These are phyloP conservation scores for Acanthamoeba lenticulata DNA, from an alignment of 208 protist species.

Conservation along the genomic window DNA sequence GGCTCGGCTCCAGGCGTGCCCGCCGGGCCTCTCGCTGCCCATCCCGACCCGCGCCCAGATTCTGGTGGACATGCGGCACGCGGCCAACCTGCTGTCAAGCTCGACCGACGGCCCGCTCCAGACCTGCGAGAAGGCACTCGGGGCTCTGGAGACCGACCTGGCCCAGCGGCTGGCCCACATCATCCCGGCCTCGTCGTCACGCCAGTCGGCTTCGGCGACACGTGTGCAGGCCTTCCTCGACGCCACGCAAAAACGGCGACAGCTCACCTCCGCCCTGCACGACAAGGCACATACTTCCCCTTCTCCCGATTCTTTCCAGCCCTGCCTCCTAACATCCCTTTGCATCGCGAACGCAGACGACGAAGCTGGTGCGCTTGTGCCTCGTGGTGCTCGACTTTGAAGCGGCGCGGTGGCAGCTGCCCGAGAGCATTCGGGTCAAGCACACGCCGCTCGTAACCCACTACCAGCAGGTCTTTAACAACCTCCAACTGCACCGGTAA, in stretches of 20 bases:
- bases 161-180: background rate
- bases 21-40: background rate
- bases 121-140: background rate
- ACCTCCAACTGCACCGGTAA: background rate
- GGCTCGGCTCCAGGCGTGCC: background rate
- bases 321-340: background rate
- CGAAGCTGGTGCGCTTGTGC: background rate
- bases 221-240: background rate
- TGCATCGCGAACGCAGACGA: background rate
- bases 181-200: background rate
- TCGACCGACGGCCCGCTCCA: background rate
- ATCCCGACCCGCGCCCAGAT: slow-evolving; percentile 2
- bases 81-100: background rate
- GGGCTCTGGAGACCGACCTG: slow-evolving; percentile 32
- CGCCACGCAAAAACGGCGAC: background rate
- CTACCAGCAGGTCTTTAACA: background rate
- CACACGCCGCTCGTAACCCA: background rate
- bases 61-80: background rate
- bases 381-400: slow-evolving; percentile 6
- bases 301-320: background rate
- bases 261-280: background rate
- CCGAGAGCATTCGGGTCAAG: background rate
- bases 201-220: background rate
- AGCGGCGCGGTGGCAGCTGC: slow-evolving; percentile 1
- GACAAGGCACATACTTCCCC: background rate